These are phyloP conservation scores for Aspergillus intermedius DNA, from an alignment of 2,329 filamentous ascomycete species.

Conservation along the genomic window DNA sequence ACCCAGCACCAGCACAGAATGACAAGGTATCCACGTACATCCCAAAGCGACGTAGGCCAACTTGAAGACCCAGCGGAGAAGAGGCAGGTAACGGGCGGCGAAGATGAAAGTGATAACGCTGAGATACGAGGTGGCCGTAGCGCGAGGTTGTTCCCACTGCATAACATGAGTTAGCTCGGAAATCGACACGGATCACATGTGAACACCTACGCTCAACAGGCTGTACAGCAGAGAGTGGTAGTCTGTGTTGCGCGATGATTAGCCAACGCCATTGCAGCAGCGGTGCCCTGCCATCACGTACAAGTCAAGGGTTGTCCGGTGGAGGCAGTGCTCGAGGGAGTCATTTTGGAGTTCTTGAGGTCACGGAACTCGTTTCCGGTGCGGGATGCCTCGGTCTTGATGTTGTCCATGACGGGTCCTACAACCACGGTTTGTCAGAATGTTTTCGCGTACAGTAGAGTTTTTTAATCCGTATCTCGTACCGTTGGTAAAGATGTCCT, in stretches of 20 bases:
- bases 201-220: conserved; percentile 50
- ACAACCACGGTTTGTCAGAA: conserved; percentile 9
- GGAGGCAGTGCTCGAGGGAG: conserved; percentile 49
- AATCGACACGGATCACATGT: background rate
- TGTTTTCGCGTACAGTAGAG: background rate
- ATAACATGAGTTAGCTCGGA: conserved; percentile 1
- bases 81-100: conserved; percentile 56
- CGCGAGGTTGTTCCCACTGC: conserved; percentile 60
- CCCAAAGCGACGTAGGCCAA: conserved; percentile 53
- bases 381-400: conserved; percentile 51
- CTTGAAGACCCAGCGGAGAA: conserved; percentile 58
- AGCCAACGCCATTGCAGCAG: conserved; percentile 6
- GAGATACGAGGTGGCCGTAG: conserved; percentile 55
- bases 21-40: conserved; percentile 38
- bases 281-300: conserved; percentile 28
- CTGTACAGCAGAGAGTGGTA: conserved; percentile 64
- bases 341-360: conserved; percentile 49
- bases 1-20: conserved; percentile 1
- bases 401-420: conserved; percentile 52
- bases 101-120: conserved; percentile 55
- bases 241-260: conserved; percentile 38
- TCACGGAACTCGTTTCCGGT: conserved; percentile 54
- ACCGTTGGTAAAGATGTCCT: conserved; percentile 22
- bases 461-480: conserved; percentile 1
- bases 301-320: conserved; percentile 58